Percentiles rank a stretch among this genome's conserved stretches.
Conservation (phyloP, 345 rosid genomes). For the Lumnitzera racemosa region DNA sequence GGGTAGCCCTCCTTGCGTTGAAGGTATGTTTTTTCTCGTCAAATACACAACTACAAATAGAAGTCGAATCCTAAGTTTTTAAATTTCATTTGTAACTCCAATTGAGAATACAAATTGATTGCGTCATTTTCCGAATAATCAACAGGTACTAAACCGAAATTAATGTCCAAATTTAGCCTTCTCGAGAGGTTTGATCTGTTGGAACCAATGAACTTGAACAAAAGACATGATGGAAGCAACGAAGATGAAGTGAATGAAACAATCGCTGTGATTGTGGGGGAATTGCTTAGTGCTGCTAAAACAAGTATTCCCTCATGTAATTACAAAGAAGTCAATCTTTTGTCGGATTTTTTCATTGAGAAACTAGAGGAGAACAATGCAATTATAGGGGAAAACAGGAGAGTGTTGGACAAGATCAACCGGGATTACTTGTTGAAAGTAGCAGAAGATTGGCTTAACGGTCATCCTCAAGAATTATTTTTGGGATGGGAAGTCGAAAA, state of each 20-base stretch:
- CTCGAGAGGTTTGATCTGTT: constrained; percentile 33
- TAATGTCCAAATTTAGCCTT: constrained; percentile 24
- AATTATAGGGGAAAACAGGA: background rate
- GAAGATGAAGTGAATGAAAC: constrained; percentile 4
- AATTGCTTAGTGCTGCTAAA: constrained; percentile 15
- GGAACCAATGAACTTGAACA: constrained; percentile 57
- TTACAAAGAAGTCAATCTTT: constrained; percentile 23
- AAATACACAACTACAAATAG: background rate
- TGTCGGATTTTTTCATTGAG: constrained; percentile 48
- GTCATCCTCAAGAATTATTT: constrained; percentile 28
- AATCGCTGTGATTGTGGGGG: background rate
- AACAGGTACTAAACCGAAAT: constrained; percentile 42
- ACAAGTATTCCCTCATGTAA: constrained; percentile 3
- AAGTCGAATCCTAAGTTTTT: too few relatives aligned
- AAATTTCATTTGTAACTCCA: too few relatives aligned
- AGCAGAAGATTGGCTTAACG: constrained; percentile 57
- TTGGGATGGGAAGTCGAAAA: constrained; percentile 53
- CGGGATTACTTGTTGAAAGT: constrained; percentile 15
- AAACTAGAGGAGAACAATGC: constrained; percentile 11
- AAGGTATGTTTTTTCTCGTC: constrained; percentile 1
- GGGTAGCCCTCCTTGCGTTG: constrained; percentile 19
- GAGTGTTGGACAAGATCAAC: background rate
- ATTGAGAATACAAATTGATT: too few relatives aligned
- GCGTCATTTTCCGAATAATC: background rate
- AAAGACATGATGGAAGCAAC: constrained; percentile 9